Percentiles rank a stretch among this genome's conserved stretches.
These are phyloP conservation scores for Quercus suber DNA, from an alignment of 306 rosid genomes.

Conservation along the genomic window DNA sequence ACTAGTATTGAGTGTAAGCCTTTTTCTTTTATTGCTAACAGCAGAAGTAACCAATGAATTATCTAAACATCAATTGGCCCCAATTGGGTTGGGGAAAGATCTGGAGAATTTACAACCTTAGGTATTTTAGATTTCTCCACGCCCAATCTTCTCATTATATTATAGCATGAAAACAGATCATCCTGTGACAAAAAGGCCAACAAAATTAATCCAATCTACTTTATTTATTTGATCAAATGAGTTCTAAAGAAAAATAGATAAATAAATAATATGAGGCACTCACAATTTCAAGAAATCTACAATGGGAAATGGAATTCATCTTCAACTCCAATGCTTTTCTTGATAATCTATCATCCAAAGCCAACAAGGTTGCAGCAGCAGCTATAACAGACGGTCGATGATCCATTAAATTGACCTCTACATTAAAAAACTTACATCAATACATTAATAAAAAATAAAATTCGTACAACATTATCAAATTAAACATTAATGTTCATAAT, in stretches of 20 bases:
- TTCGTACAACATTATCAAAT: not conserved
- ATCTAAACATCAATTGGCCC: slow-evolving; percentile 27
- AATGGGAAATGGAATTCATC: slow-evolving; percentile 50
- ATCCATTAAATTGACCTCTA: slow-evolving; percentile 61
- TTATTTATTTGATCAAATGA: not conserved
- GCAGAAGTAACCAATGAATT: slow-evolving; percentile 41
- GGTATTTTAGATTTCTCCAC: slow-evolving; percentile 33
- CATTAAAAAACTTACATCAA: slow-evolving; percentile 8
- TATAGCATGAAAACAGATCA: slow-evolving; percentile 47
- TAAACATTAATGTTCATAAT: not conserved
- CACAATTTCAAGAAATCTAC: slow-evolving; percentile 45
- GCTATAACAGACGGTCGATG: slow-evolving; percentile 74
- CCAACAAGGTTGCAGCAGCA: slow-evolving; percentile 64
- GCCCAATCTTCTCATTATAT: slow-evolving; percentile 45
- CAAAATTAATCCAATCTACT: not conserved
- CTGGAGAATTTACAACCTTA: slow-evolving; percentile 26
- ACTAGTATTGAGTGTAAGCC: slow-evolving; percentile 42
- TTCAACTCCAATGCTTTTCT: slow-evolving; percentile 46
- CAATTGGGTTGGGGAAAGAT: slow-evolving; percentile 24
- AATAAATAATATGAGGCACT: slow-evolving; percentile 21
- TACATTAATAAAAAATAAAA: not conserved
- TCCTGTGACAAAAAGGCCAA: slow-evolving; percentile 36
- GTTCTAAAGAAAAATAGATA: not conserved
- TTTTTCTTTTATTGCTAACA: slow-evolving; percentile 49
- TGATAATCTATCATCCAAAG: slow-evolving; percentile 50